These are phyloP conservation scores for Colletotrichum tofieldiae DNA, from an alignment of 2,329 filamentous ascomycete genomes.

Conservation along the genomic window DNA sequence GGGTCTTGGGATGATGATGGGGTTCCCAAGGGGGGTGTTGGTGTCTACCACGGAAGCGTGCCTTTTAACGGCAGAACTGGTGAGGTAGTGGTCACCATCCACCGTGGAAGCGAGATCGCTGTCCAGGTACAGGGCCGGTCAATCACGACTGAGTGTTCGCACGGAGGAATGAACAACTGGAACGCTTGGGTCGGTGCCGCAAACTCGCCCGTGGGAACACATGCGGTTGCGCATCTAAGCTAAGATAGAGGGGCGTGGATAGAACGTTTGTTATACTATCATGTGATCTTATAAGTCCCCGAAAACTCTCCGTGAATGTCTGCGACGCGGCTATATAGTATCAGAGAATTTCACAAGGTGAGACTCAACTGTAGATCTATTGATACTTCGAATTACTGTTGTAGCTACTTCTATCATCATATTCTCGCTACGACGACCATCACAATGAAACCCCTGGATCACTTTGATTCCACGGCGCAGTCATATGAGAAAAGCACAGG, in stretches of 20 bases:
- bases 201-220: neutral
- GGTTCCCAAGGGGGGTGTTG: slow-evolving; percentile 47
- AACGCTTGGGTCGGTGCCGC: slow-evolving; percentile 42
- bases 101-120: slow-evolving; percentile 16
- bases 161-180: slow-evolving; percentile 43
- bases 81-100: slow-evolving; percentile 45
- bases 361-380: no score
- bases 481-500: slow-evolving; percentile 44
- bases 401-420: no score
- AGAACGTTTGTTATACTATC: slow-evolving; percentile 61
- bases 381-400: no score
- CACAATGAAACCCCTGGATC: slow-evolving; percentile 1
- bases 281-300: no score
- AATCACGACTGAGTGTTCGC: slow-evolving; percentile 31
- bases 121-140: slow-evolving; percentile 36
- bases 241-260: neutral
- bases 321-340: no score
- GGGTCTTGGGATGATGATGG: slow-evolving; percentile 45
- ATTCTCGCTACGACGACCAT: neutral
- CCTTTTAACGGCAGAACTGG: slow-evolving; percentile 47
- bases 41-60: slow-evolving; percentile 52
- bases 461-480: slow-evolving; percentile 36
- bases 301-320: no score
- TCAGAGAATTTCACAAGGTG: no score
- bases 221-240: slow-evolving; percentile 27